These are phyloP conservation scores for Dioscorea zingiberensis DNA, from an alignment of 106 monocot genomes.

Conservation along the genomic window DNA sequence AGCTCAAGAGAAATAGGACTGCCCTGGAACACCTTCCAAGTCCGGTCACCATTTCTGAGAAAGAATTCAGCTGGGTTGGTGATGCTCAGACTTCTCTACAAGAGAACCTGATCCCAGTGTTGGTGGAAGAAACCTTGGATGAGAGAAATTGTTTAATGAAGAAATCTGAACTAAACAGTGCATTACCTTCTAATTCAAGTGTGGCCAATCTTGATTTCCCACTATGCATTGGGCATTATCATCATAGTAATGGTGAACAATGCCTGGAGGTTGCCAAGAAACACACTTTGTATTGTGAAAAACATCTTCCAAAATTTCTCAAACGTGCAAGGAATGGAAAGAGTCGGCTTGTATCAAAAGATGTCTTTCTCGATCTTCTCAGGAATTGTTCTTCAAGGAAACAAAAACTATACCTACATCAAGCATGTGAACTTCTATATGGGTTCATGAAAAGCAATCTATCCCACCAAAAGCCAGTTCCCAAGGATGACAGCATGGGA, in stretches of 20 bases:
- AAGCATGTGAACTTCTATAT: slow-evolving; percentile 85
- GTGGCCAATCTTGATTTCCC: slow-evolving; percentile 14
- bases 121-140: slow-evolving; percentile 34
- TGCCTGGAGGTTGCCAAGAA: slow-evolving; percentile 59
- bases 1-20: slow-evolving; percentile 21
- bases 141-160: slow-evolving; percentile 47
- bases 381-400: slow-evolving; percentile 54
- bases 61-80: slow-evolving; percentile 9
- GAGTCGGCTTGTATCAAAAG: slow-evolving; percentile 68
- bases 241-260: slow-evolving; percentile 27
- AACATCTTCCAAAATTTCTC: slow-evolving; percentile 73
- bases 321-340: slow-evolving; percentile 71
- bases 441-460: slow-evolving; percentile 70
- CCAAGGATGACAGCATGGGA: slow-evolving; percentile 36
- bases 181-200: slow-evolving; percentile 24
- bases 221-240: slow-evolving; percentile 59
- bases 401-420: slow-evolving; percentile 60
- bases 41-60: slow-evolving; percentile 13
- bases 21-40: slow-evolving; percentile 14
- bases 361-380: slow-evolving; percentile 61
- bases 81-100: slow-evolving; percentile 18
- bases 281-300: slow-evolving; percentile 82
- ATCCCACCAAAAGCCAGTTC: slow-evolving; percentile 34
- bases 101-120: slow-evolving; percentile 27
- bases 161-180: slow-evolving; percentile 33